Conservation (phyloP, 2,329 filamentous ascomycete genomes). For the Fusarium ramigenum region DNA sequence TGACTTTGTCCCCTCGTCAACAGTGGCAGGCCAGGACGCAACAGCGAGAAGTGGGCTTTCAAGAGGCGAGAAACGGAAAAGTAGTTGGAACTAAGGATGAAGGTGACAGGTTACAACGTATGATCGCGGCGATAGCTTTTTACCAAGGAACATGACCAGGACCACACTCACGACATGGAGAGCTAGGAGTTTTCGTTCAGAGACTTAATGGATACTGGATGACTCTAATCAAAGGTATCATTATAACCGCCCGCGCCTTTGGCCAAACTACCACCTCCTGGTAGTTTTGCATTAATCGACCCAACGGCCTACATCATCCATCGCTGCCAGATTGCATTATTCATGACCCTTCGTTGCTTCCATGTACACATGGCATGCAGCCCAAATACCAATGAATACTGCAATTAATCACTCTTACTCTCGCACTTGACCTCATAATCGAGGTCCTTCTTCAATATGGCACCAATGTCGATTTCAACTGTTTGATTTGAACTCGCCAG, state of each 20-base stretch:
- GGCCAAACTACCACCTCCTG: constrained; percentile 18
- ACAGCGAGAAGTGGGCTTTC: constrained; percentile 36
- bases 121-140: background rate
- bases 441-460: constrained; percentile 51
- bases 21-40: constrained; percentile 32
- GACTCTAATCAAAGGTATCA: constrained; percentile 46
- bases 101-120: background rate
- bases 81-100: constrained; percentile 46
- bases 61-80: constrained; percentile 47
- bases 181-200: constrained; percentile 21
- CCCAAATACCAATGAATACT: background rate
- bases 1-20: constrained; percentile 59
- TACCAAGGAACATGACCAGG: background rate
- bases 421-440: constrained; percentile 42
- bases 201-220: constrained; percentile 20
- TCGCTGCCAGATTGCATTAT: background rate
- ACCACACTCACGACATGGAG: constrained; percentile 12
- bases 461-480: constrained; percentile 61
- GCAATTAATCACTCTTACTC: constrained; percentile 8
- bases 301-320: background rate
- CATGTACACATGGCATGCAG: background rate
- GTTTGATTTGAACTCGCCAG: constrained; percentile 61
- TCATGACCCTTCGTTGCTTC: background rate
- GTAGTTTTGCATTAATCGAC: constrained; percentile 25
- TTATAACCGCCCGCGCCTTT: constrained; percentile 42